phyloP scores from a whole-genome alignment of 805 yeast genomes.

The Hagleromyces aurorensis region DNA sequence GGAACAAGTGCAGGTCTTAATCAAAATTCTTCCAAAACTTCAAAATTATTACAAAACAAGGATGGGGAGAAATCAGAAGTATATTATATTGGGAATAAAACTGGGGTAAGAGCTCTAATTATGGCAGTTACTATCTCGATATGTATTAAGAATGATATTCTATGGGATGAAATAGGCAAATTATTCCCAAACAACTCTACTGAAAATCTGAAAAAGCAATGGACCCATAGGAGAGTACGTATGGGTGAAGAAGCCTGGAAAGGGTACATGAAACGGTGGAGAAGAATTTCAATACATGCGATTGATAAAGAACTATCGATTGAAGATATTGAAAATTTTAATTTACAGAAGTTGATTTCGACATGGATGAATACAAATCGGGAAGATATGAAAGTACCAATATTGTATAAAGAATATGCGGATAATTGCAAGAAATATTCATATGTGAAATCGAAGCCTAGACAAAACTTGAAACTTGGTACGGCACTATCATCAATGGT shows the following conservation, averaged over 20 bases:
- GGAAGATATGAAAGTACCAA: constrained; percentile 10
- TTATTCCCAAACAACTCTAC: constrained; percentile 37
- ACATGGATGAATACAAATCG: constrained; percentile 58
- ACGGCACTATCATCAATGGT: constrained; percentile 58
- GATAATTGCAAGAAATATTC: constrained; percentile 43
- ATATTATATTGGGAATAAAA: constrained; percentile 28
- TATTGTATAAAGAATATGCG: constrained; percentile 31
- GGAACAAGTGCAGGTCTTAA: no score
- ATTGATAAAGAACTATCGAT: constrained; percentile 49
- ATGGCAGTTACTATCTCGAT: constrained; percentile 62
- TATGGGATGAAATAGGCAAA: constrained; percentile 53
- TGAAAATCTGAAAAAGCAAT: constrained; percentile 47
- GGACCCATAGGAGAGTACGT: constrained; percentile 54
- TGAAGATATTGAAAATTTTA: constrained; percentile 43
- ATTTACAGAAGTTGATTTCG: constrained; percentile 45
- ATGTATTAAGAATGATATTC: constrained; percentile 52
- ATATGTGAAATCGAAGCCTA: constrained; percentile 31
- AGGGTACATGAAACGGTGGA: constrained; percentile 53
- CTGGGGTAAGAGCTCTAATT: constrained; percentile 48
- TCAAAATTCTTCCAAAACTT: no score
- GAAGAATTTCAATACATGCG: constrained; percentile 49
- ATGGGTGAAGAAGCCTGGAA: constrained; percentile 52
- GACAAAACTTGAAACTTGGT: constrained; percentile 30
- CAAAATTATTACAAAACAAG: constrained; percentile 2
- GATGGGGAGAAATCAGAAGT: constrained; percentile 1